Percentiles rank a stretch among this genome's conserved stretches.
Evolutionary conservation across 1,139 yeast species (phyloP).

Genomic region (Geotrichum candidum): DNA sequence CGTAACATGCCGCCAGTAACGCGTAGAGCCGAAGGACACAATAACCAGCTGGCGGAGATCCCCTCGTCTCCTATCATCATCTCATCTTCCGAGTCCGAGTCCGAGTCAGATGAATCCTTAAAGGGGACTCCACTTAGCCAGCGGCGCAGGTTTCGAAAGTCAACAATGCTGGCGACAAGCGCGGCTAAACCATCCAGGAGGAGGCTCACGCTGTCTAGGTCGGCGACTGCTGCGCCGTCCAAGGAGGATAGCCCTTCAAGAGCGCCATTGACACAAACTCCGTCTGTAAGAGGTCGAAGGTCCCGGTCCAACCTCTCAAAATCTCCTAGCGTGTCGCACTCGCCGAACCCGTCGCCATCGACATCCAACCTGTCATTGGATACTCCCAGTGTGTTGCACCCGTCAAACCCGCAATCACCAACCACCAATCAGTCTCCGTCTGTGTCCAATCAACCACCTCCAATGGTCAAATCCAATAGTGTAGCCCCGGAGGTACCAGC

Average conservation of each 20-base stretch:
- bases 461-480: neutral
- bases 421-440: neutral
- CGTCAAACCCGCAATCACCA: neutral
- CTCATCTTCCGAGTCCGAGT: constrained; percentile 7
- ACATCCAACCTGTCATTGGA: neutral
- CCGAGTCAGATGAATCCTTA: neutral
- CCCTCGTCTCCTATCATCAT: constrained; percentile 2
- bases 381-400: neutral
- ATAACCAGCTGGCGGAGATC: constrained; percentile 3
- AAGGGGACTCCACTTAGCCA: neutral
- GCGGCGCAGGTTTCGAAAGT: neutral
- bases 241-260: neutral
- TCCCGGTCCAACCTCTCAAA: neutral
- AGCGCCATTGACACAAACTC: neutral
- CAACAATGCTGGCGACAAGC: neutral
- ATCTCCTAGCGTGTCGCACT: neutral
- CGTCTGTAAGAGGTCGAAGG: neutral
- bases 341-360: neutral
- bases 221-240: neutral
- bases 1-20: constrained; percentile 3
- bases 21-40: neutral
- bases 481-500: neutral
- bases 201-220: neutral
- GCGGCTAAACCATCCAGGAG: neutral
- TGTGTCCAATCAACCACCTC: neutral